Evolutionary conservation across 2,329 filamentous ascomycete species (phyloP), one percentile per base, ranked within the genome.

Genomic region (Talaromyces sp.): DNA sequence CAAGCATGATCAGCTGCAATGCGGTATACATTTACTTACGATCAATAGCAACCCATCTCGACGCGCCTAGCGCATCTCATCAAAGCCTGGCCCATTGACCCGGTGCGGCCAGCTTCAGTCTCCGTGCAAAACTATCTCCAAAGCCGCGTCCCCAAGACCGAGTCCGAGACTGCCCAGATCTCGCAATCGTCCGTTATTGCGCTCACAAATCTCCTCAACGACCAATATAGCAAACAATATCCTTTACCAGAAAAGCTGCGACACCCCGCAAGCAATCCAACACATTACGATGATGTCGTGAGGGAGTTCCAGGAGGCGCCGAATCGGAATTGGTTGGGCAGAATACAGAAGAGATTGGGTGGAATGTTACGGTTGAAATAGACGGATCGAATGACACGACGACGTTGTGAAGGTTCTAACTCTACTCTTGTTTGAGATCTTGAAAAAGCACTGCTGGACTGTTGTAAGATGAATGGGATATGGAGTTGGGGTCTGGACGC

Each of bases 181-280:
- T 70, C 73, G 61, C 68, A 76, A 70, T 64, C 73, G n/a, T 76
- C 74, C 23, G 69, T 86, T 60, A 87, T 86, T 67, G 84, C 84
- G 4, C 79, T 88, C 1, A 85, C 84, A 65, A 80, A 83, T 2
- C 74, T 88, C n/a, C 75, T 88, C 2, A 84, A 86, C 66, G 80
- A 88, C 69, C 75, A 83, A 56, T 87, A 86, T 68, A 76, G 73
- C 54, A 82, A 80, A 40, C 69, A 79, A 68, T 84, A 81, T 65
- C 82, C 82, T 2, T 66, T 84, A 1, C 73, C 81, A 1, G 69
- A 76, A 21, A 73, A 71, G 18, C 68, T 84, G 67, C 77, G 84
- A 66, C 75, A 76, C 63, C 84, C 84, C 1, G 74, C 74, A 3
- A 83, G 80, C 66, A 79, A 80, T 57, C 81, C 82, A 8, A 76